phyloP scores from a whole-genome alignment of 2,329 filamentous ascomycete genomes.

The Torrubiellomyces zombiae region DNA sequence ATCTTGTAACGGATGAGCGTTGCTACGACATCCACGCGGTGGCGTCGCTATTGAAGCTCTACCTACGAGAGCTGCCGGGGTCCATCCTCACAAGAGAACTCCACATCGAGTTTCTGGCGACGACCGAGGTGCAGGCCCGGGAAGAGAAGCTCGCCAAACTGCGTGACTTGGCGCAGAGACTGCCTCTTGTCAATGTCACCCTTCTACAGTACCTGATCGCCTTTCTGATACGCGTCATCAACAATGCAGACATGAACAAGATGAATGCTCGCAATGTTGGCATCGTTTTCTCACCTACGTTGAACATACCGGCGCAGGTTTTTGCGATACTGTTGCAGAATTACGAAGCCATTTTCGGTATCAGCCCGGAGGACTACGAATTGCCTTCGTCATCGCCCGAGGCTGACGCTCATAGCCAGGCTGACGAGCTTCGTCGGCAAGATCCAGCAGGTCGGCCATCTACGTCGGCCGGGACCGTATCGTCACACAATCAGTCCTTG shows the following conservation, averaged over 20 bases:
- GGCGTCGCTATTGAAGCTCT: conserved; percentile 83
- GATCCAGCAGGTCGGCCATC: conserved; percentile 27
- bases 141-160: conserved; percentile 62
- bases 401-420: conserved; percentile 15
- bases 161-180: conserved; percentile 59
- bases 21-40: conserved; percentile 95
- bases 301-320: conserved; percentile 89
- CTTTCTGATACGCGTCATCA: conserved; percentile 83
- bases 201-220: conserved; percentile 72
- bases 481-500: conserved; percentile 32
- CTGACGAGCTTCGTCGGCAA: conserved; percentile 16
- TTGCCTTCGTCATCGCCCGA: conserved; percentile 29
- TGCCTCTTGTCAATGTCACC: conserved; percentile 67
- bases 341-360: conserved; percentile 70
- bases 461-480: conserved; percentile 31
- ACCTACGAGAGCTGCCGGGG: conserved; percentile 78
- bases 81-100: conserved; percentile 84
- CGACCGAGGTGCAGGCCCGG: conserved; percentile 62
- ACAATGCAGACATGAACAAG: conserved; percentile 81
- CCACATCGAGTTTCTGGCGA: conserved; percentile 72
- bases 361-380: conserved; percentile 47
- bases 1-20: conserved; percentile 63
- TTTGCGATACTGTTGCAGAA: conserved; percentile 91
- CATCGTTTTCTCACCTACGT: conserved; percentile 92
- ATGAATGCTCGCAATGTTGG: conserved; percentile 97